Conservation (phyloP, 2,329 filamentous ascomycete genomes). For the Epichloe sibirici region DNA sequence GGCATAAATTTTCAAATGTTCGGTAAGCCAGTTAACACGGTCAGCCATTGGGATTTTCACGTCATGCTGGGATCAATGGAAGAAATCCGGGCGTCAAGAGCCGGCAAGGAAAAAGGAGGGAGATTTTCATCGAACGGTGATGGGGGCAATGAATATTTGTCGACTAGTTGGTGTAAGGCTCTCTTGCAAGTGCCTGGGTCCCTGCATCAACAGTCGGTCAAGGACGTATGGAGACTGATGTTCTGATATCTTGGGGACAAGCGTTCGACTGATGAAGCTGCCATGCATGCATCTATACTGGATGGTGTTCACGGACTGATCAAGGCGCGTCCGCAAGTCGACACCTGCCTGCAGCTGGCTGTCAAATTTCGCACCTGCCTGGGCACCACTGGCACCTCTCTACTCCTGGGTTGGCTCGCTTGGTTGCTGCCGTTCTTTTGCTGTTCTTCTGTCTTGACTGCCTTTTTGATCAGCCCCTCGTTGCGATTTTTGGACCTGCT, state of each 20-base stretch:
- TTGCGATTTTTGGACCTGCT: neutral
- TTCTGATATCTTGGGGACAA: too few species aligned
- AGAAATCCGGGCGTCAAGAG: neutral
- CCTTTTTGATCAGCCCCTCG: neutral
- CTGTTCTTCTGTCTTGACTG: neutral
- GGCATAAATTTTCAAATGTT: neutral
- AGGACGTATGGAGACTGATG: neutral
- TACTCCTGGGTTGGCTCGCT: neutral
- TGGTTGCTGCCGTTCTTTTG: neutral
- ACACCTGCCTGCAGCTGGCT: neutral
- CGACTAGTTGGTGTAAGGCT: neutral
- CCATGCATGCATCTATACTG: too few species aligned
- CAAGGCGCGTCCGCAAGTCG: neutral
- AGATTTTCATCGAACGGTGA: neutral
- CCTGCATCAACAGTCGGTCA: neutral
- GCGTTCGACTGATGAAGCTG: too few species aligned
- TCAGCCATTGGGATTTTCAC: neutral
- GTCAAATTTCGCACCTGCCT: neutral
- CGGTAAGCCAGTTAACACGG: neutral
- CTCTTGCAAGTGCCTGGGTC: neutral
- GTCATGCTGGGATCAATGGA: neutral
- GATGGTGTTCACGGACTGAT: too few species aligned
- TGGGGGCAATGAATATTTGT: neutral
- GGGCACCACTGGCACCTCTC: neutral
- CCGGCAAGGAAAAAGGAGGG: neutral